Percentiles rank a stretch among this genome's conserved stretches.
These are phyloP conservation scores for Pogostemon cablin DNA, from an alignment of 257 asterid genomes.

Conservation along the genomic window DNA sequence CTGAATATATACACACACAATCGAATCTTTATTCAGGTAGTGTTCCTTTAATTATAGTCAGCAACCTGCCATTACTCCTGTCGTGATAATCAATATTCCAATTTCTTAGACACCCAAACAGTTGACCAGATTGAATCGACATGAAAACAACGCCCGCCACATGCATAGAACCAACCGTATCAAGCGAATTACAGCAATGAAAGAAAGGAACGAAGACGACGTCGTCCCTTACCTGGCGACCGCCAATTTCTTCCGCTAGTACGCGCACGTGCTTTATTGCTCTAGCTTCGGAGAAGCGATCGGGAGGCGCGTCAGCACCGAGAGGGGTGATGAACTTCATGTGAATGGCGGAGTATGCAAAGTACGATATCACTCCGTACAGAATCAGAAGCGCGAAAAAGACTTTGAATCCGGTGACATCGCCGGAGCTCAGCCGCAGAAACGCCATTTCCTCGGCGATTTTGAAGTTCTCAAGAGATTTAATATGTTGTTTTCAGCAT, in stretches of 20 bases:
- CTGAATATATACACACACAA: not conserved
- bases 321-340: conserved; percentile 86
- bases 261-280: conserved; percentile 95
- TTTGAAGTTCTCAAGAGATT: not conserved
- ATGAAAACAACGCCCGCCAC: not conserved
- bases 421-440: conserved; percentile 59
- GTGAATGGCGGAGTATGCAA: conserved; percentile 58
- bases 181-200: not conserved
- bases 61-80: not conserved
- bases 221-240: conserved; percentile 74
- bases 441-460: conserved; percentile 46
- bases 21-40: not conserved
- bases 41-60: conserved; percentile 4
- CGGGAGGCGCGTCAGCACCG: conserved; percentile 73
- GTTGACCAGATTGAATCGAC: not conserved
- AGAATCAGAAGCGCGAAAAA: conserved; percentile 50
- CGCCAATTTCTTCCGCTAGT: conserved; percentile 82
- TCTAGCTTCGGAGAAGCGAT: conserved; percentile 92
- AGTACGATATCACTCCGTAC: conserved; percentile 57
- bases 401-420: conserved; percentile 70
- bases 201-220: not conserved
- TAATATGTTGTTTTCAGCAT: not conserved
- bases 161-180: conserved; percentile 15
- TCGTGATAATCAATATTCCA: not conserved
- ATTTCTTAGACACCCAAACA: conserved; percentile 11